Base-by-base conservation (phyloP, 768 basidiomycete species). In the Pulveroboletus sp. region DNA sequence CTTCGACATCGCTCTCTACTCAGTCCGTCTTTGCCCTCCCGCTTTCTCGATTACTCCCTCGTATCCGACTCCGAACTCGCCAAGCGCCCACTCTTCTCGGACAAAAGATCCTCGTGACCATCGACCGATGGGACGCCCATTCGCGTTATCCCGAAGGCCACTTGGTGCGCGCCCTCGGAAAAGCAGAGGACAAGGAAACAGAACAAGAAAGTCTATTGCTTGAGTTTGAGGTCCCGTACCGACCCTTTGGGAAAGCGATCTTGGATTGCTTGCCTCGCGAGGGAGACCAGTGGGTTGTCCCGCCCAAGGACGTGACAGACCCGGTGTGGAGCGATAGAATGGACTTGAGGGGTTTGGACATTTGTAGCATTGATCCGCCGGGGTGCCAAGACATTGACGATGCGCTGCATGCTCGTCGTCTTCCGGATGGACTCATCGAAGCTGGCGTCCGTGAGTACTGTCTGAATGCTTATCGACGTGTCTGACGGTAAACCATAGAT, bases 331-430 rank as follows among this genome's bases (percentile, higher is more conserved):
- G 78, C 53, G 87, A 87, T 52, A 75, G 97, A 56, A 85, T 89
- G 64, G 97, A 99, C 72, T 60, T 99, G 63, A 74, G 97, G 50
- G 81, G 86, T 31, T 63, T 97, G 60, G 74, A 88, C 31, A 81
- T 99, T 27, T 98, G 97, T 67, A 97, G 94, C 62, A 98, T 99
- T 56, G 97, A 99, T 72, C 97, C 97, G 3, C 94, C 93, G 12
- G 94, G 82, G 39, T 98, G 97, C 70, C 91, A 95, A 60, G 97
- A 99, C 70, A 99, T 99, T 16, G 97, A 99, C 60, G 97, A 99
- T 66, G 97, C 97, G 0, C 71, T 99, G 13, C 97, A 99, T 67
- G 97, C 95, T 13, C 77, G 87, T 36, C 76, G 69, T 24, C 71
- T 99, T 17, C 84, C 92, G 0, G 95, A 94, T 59, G 95, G 95